A percentile compares a stretch with the other conserved stretches of the same genome.
Conservation (phyloP, 2,329 filamentous ascomycete genomes). For the Colletotrichum liriopes region DNA sequence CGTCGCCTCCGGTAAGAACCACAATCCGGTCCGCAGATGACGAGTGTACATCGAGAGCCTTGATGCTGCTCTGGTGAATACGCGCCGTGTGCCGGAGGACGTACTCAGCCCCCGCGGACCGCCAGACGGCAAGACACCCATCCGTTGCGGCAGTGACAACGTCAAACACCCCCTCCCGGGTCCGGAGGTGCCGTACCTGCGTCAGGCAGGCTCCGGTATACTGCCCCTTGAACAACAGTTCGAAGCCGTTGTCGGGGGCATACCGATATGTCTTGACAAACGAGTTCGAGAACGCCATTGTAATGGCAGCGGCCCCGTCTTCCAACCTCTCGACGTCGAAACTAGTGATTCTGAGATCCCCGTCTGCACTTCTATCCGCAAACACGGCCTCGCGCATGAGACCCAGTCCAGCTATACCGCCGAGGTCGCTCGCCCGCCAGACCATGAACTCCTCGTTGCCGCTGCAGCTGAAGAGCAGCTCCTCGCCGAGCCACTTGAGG, state of each 20-base stretch:
- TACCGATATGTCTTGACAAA: slow-evolving; percentile 76
- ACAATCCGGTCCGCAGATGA: slow-evolving; percentile 58
- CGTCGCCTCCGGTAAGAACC: slow-evolving; percentile 87
- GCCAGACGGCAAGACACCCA: slow-evolving; percentile 79
- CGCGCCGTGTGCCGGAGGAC: slow-evolving; percentile 53
- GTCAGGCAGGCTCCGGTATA: slow-evolving; percentile 86
- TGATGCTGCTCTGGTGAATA: slow-evolving; percentile 88
- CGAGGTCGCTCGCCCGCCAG: slow-evolving; percentile 77
- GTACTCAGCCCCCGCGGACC: slow-evolving; percentile 44
- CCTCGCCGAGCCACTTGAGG: slow-evolving; percentile 76
- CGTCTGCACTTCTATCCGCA: slow-evolving; percentile 64
- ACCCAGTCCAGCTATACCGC: slow-evolving; percentile 65
- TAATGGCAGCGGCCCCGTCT: slow-evolving; percentile 68
- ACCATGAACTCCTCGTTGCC: slow-evolving; percentile 92
- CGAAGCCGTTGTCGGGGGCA: slow-evolving; percentile 58
- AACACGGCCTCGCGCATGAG: slow-evolving; percentile 71
- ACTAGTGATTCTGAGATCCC: slow-evolving; percentile 85
- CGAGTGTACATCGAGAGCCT: slow-evolving; percentile 68
- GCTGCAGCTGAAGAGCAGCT: slow-evolving; percentile 86
- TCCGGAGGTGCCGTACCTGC: slow-evolving; percentile 66
- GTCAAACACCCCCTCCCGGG: slow-evolving; percentile 49
- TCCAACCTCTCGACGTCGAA: slow-evolving; percentile 72
- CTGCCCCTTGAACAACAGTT: slow-evolving; percentile 65
- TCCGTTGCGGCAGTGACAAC: slow-evolving; percentile 85
- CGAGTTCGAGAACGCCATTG: slow-evolving; percentile 88